Evolutionary conservation across 2,329 filamentous ascomycete genomes (phyloP).

Genomic region (Paecilomyces formosus): DNA sequence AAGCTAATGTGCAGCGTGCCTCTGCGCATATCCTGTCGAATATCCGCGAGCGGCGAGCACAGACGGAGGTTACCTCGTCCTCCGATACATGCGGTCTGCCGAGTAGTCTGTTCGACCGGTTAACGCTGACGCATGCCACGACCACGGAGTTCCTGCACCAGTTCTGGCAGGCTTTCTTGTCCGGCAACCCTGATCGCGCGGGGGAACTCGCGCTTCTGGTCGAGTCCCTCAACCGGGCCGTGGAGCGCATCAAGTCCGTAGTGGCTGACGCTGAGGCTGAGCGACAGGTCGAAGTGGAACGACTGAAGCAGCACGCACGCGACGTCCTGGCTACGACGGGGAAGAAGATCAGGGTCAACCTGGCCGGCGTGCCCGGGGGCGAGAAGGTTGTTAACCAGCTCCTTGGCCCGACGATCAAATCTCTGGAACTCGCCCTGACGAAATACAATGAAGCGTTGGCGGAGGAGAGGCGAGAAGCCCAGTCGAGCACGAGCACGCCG

Average conservation of each 20-base stretch:
- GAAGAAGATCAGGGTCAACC: constrained; percentile 64
- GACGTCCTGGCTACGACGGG: constrained; percentile 65
- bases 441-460: constrained; percentile 65
- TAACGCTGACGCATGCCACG: constrained; percentile 79
- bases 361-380: constrained; percentile 62
- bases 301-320: constrained; percentile 61
- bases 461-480: constrained; percentile 43
- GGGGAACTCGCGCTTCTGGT: constrained; percentile 73
- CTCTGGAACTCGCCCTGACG: constrained; percentile 61
- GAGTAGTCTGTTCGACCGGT: constrained; percentile 49
- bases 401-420: constrained; percentile 64
- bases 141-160: constrained; percentile 94
- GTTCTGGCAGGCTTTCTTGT: constrained; percentile 90
- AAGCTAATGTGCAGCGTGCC: constrained; percentile 52
- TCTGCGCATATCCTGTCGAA: constrained; percentile 51
- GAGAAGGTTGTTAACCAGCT: constrained; percentile 67
- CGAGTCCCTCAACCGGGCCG: constrained; percentile 71
- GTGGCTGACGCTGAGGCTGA: constrained; percentile 72
- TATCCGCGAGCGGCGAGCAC: constrained; percentile 50
- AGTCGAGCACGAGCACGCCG: constrained; percentile 1
- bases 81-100: constrained; percentile 42
- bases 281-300: constrained; percentile 58
- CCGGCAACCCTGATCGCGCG: constrained; percentile 73
- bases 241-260: constrained; percentile 71
- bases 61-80: constrained; percentile 28